These are phyloP conservation scores for Fusarium gaditjirri DNA, from an alignment of 2,329 filamentous ascomycete genomes.

Conservation along the genomic window DNA sequence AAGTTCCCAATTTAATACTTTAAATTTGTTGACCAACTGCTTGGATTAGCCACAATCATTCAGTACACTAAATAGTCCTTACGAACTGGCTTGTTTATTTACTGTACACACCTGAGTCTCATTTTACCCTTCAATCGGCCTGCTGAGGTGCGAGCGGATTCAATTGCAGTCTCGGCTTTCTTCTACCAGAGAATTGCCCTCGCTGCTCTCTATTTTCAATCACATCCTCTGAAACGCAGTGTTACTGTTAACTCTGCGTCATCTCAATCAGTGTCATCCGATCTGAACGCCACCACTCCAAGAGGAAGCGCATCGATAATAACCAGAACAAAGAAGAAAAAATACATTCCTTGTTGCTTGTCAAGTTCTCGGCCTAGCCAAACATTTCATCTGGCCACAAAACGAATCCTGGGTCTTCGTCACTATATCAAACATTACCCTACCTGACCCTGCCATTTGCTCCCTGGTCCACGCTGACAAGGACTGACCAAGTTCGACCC, in stretches of 20 bases:
- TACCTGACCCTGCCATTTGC: constrained; percentile 16
- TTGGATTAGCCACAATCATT: background rate
- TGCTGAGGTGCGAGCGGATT: background rate
- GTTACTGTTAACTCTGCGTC: constrained; percentile 16
- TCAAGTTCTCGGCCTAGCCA: background rate
- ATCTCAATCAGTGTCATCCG: constrained; percentile 19
- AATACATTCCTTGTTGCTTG: background rate
- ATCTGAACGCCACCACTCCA: constrained; percentile 16
- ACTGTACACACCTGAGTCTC: background rate
- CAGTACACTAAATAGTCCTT: background rate
- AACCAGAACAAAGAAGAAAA: background rate
- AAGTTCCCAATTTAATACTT: background rate
- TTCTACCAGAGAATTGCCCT: constrained; percentile 7
- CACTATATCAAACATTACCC: constrained; percentile 7
- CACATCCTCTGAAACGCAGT: background rate
- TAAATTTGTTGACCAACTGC: background rate
- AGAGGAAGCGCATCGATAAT: background rate
- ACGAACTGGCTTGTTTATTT: constrained; percentile 11
- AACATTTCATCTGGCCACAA: constrained; percentile 14
- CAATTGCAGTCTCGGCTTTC: background rate
- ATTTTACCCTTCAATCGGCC: background rate
- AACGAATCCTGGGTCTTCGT: constrained; percentile 11
- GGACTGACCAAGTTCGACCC: constrained; percentile 37
- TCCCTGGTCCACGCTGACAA: constrained; percentile 33
- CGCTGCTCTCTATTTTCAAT: background rate